A percentile compares a stretch with the other conserved stretches of the same genome.
Evolutionary conservation across 169 alveolate genomes (phyloP).

Genomic region (Plasmodium fragile): DNA sequence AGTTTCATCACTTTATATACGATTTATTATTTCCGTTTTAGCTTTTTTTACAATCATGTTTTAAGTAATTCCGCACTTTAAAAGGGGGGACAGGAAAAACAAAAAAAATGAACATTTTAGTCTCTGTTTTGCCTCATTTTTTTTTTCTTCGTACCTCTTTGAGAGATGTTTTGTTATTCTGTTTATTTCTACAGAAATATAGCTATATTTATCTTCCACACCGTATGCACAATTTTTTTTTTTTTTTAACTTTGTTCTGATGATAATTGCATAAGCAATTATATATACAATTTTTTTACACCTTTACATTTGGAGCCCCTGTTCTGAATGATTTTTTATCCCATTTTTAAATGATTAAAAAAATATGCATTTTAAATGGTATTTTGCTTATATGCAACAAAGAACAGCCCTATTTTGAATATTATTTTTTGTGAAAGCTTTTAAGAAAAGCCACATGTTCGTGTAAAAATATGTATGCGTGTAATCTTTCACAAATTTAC

Average conservation of each 20-base stretch:
- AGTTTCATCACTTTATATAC: not conserved
- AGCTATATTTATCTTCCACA: constrained; percentile 5
- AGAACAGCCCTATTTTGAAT: not conserved
- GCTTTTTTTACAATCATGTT: not conserved
- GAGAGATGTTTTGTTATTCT: constrained; percentile 18
- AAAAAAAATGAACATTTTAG: not conserved
- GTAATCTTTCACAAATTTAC: not conserved
- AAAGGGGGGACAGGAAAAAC: not conserved
- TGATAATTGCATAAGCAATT: not conserved
- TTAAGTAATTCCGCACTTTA: not conserved
- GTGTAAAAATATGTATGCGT: not conserved
- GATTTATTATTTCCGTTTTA: not conserved
- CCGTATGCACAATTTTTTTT: not conserved
- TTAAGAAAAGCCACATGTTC: not conserved
- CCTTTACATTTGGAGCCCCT: not conserved
- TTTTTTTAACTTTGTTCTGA: not conserved
- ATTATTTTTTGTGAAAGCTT: not conserved
- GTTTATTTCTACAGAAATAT: not conserved
- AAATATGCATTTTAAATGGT: not conserved
- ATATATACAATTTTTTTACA: constrained; percentile 2
- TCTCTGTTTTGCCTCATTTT: not conserved
- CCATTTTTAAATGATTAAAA: not conserved
- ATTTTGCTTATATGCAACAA: not conserved
- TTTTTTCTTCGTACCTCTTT: not conserved
- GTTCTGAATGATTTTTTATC: not conserved